These are phyloP conservation scores for Protomyces macrosporus DNA, from an alignment of 1,139 yeast genomes.

Conservation along the genomic window DNA sequence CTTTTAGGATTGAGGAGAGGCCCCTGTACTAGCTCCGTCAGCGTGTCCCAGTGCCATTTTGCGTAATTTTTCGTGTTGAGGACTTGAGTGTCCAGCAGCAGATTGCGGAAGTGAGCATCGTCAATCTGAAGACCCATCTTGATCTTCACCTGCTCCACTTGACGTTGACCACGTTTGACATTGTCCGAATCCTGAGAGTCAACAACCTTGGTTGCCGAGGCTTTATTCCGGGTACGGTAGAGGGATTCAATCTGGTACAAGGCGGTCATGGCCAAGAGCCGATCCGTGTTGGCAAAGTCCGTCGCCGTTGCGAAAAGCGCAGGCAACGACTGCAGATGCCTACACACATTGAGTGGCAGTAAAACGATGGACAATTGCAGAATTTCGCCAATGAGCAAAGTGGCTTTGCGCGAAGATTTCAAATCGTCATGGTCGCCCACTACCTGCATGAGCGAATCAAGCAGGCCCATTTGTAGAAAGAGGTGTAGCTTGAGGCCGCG, in stretches of 20 bases:
- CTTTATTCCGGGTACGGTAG: constrained; percentile 24
- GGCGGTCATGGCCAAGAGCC: constrained; percentile 36
- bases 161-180: constrained; percentile 36
- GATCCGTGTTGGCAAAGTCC: constrained; percentile 31
- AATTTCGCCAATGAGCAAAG: constrained; percentile 59
- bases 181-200: neutral
- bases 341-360: constrained; percentile 45
- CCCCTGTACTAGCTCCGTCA: constrained; percentile 67
- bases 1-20: constrained; percentile 67
- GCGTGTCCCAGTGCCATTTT: constrained; percentile 82
- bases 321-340: constrained; percentile 37
- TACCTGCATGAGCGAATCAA: constrained; percentile 46
- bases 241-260: constrained; percentile 45
- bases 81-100: constrained; percentile 65
- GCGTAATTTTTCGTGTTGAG: constrained; percentile 70
- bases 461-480: constrained; percentile 54
- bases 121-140: constrained; percentile 55
- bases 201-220: neutral
- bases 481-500: constrained; percentile 54
- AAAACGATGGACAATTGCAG: constrained; percentile 52
- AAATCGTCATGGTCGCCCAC: constrained; percentile 48
- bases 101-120: constrained; percentile 61
- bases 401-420: constrained; percentile 53
- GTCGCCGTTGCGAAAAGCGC: constrained; percentile 38
- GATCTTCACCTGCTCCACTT: constrained; percentile 45